Evolutionary conservation across 1,284 basidiomycete species (phyloP).

Genomic region (Sanghuangporus weigelae): DNA sequence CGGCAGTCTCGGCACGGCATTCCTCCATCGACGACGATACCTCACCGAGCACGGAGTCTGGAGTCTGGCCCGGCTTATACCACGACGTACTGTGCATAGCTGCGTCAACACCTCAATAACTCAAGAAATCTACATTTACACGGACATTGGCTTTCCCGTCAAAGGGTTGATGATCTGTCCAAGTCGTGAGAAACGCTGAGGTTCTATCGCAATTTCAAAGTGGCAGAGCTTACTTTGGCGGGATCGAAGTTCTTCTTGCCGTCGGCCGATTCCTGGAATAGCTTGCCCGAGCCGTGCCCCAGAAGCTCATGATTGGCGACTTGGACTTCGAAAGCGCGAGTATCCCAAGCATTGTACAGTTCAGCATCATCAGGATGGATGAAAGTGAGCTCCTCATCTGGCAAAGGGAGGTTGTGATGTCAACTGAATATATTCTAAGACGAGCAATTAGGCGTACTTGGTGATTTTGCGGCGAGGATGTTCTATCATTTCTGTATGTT

Average conservation of each 20-base stretch:
- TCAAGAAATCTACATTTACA: not conserved
- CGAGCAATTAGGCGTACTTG: constrained; percentile 39
- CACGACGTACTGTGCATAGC: constrained; percentile 41
- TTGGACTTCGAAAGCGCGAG: constrained; percentile 73
- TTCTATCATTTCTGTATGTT: constrained; percentile 39
- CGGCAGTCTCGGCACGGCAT: constrained; percentile 80
- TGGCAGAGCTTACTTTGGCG: constrained; percentile 38
- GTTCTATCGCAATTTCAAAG: constrained; percentile 5
- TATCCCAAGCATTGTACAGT: constrained; percentile 73
- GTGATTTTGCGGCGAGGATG: constrained; percentile 79
- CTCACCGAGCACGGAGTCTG: constrained; percentile 74
- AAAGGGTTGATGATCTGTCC: constrained; percentile 71
- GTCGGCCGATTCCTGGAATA: constrained; percentile 69
- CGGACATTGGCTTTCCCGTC: constrained; percentile 74
- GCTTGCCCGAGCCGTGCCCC: constrained; percentile 75
- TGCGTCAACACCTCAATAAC: constrained; percentile 33
- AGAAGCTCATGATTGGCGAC: constrained; percentile 83
- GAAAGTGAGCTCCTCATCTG: constrained; percentile 76
- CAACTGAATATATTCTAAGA: not conserved
- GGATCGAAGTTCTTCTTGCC: constrained; percentile 78
- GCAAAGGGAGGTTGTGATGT: not conserved
- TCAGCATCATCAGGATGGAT: constrained; percentile 67
- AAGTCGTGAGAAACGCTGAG: not conserved
- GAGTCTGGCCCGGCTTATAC: constrained; percentile 81
- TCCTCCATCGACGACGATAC: constrained; percentile 86